These are phyloP conservation scores for Malassezia pachydermatis DNA, from an alignment of 1,284 basidiomycete genomes.

Conservation along the genomic window DNA sequence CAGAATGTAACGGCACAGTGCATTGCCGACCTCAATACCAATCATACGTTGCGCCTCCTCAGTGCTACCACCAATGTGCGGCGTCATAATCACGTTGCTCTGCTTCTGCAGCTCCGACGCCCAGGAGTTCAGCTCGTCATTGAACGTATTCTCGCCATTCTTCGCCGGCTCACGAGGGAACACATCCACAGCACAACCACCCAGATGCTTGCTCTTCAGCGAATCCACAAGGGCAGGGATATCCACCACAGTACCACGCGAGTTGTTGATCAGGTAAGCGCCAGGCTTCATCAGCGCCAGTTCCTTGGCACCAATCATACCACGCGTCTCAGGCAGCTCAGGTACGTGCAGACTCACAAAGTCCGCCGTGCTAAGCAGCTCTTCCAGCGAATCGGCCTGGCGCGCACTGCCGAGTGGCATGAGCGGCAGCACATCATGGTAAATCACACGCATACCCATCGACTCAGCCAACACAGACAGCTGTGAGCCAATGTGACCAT, in stretches of 20 bases:
- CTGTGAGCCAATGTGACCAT: conserved; percentile 96
- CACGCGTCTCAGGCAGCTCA: conserved; percentile 86
- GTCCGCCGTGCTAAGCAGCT: conserved; percentile 70
- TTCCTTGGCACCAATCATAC: conserved; percentile 74
- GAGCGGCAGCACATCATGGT: conserved; percentile 89
- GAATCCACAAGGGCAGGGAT: conserved; percentile 78
- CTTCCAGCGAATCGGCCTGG: conserved; percentile 72
- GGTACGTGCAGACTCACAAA: conserved; percentile 96
- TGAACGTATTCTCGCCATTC: conserved; percentile 70
- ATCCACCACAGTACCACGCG: conserved; percentile 87
- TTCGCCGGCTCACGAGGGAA: conserved; percentile 83
- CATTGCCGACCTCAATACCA: conserved; percentile 81
- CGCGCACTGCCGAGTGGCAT: conserved; percentile 93
- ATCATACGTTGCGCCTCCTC: conserved; percentile 98
- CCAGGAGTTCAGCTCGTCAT: conserved; percentile 38
- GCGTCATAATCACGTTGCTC: conserved; percentile 50
- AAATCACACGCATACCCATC: conserved; percentile 90
- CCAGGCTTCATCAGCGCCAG: conserved; percentile 88
- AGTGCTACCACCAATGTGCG: conserved; percentile 96
- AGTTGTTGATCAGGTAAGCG: conserved; percentile 94
- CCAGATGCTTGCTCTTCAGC: conserved; percentile 72
- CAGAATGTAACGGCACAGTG: conserved; percentile 79
- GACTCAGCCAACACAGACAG: conserved; percentile 93
- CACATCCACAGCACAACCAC: conserved; percentile 89
- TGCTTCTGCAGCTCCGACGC: conserved; percentile 33